phyloP scores from a whole-genome alignment of 2,329 filamentous ascomycete genomes.

The Blumeriella jaapii region DNA sequence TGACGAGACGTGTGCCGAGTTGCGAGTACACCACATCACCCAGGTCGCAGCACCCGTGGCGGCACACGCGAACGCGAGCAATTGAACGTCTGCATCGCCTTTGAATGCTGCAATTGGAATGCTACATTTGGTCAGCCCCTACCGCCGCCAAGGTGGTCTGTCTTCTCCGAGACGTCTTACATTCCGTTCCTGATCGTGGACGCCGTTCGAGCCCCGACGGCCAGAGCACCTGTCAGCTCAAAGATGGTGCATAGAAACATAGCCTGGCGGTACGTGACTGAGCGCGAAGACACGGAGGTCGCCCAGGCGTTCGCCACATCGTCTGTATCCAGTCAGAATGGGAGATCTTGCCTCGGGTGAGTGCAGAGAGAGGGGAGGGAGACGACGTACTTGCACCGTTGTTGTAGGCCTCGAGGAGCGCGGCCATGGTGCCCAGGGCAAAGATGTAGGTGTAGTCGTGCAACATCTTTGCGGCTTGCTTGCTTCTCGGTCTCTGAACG shows the following conservation, averaged over 20 bases:
- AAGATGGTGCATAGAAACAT: constrained; percentile 56
- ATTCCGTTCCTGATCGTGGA: constrained; percentile 66
- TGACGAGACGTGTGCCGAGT: constrained; percentile 63
- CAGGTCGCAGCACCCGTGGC: constrained; percentile 54
- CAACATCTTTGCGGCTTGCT: constrained; percentile 23
- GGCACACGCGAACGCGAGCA: constrained; percentile 55
- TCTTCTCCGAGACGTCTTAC: neutral
- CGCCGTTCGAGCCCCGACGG: constrained; percentile 57
- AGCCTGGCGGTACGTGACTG: constrained; percentile 57
- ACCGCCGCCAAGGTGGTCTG: too few species aligned
- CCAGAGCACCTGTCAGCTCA: constrained; percentile 55
- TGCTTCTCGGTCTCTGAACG: neutral
- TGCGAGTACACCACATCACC: constrained; percentile 71
- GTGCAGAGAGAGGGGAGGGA: neutral
- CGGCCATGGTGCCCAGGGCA: constrained; percentile 43
- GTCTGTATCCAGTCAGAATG: constrained; percentile 36
- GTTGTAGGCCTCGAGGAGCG: constrained; percentile 48
- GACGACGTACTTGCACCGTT: constrained; percentile 34
- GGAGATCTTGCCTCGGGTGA: neutral
- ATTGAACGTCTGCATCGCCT: constrained; percentile 51
- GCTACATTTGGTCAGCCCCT: constrained; percentile 34
- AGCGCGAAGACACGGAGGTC: constrained; percentile 70
- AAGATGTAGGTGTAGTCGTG: constrained; percentile 45
- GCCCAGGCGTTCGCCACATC: constrained; percentile 82
- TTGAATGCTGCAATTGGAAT: constrained; percentile 49